Evolutionary conservation across 2,329 filamentous ascomycete genomes (phyloP).

Genomic region (Boeremia lycopersici): DNA sequence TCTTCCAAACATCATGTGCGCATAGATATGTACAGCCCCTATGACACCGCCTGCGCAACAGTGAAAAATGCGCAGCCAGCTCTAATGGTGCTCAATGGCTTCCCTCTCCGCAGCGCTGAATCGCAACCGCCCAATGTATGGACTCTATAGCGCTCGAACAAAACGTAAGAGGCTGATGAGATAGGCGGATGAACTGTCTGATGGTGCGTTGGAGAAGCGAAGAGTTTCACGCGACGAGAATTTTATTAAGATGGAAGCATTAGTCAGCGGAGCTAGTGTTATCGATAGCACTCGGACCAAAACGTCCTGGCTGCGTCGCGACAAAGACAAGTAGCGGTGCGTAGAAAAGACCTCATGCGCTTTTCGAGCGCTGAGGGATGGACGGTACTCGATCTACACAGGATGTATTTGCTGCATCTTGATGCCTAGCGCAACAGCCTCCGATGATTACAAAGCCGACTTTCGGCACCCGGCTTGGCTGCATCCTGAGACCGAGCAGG

Average conservation of each 20-base stretch:
- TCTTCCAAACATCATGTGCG: background rate
- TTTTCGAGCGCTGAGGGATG: background rate
- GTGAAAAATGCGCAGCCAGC: constrained; percentile 68
- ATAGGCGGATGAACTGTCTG: constrained; percentile 49
- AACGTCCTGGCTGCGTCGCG: background rate
- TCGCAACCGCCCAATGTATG: constrained; percentile 57
- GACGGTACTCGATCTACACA: no score
- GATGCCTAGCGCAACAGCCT: background rate
- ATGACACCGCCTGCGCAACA: constrained; percentile 84
- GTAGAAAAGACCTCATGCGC: no score
- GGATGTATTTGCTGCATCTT: background rate
- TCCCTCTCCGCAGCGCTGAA: constrained; percentile 65
- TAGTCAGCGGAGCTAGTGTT: constrained; percentile 9
- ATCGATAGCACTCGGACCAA: constrained; percentile 10
- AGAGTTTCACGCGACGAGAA: constrained; percentile 19
- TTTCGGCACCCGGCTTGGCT: background rate
- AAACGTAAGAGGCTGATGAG: constrained; percentile 47
- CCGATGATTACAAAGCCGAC: background rate
- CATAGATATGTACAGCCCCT: constrained; percentile 71
- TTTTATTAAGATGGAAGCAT: constrained; percentile 23
- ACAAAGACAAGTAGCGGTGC: no score
- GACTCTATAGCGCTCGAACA: constrained; percentile 43
- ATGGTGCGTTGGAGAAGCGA: constrained; percentile 43
- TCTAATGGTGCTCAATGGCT: constrained; percentile 68
- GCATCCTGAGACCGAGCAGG: background rate